A percentile compares a stretch with the other conserved stretches of the same genome.
Evolutionary conservation across 257 asterid genomes (phyloP).

Genomic region (Ligustrum vulgare): DNA sequence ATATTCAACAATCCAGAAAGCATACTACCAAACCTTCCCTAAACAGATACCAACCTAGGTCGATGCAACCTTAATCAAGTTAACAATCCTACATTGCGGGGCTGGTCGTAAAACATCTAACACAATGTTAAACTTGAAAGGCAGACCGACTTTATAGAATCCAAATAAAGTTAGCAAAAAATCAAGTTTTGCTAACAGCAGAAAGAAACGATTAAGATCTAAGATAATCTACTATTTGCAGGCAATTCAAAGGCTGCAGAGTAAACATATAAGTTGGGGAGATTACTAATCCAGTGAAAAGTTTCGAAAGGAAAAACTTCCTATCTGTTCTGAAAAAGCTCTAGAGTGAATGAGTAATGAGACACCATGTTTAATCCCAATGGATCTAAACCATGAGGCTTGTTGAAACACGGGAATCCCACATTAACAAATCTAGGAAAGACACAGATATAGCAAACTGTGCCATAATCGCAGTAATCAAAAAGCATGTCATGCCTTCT

Average conservation of each 20-base stretch:
- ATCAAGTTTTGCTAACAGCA: neutral
- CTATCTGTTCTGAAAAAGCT: constrained; percentile 14
- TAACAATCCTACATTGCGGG: neutral
- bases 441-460: constrained; percentile 13
- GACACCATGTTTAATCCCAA: constrained; percentile 36
- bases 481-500: constrained; percentile 33
- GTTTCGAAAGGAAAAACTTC: neutral
- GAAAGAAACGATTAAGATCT: neutral
- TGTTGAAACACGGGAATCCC: constrained; percentile 24
- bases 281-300: constrained; percentile 10
- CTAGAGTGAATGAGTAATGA: constrained; percentile 31
- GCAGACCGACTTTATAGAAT: constrained; percentile 1
- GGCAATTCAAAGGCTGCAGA: neutral
- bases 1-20: neutral
- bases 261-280: neutral
- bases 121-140: constrained; percentile 14
- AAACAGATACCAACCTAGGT: neutral
- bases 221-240: constrained; percentile 2
- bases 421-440: constrained; percentile 18
- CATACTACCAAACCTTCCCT: neutral
- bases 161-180: constrained; percentile 4
- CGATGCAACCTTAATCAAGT: neutral
- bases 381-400: constrained; percentile 21
- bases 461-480: constrained; percentile 24
- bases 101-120: constrained; percentile 6